Conservation (phyloP, 495 filamentous ascomycete genomes). For the Talaromyces ruber region DNA sequence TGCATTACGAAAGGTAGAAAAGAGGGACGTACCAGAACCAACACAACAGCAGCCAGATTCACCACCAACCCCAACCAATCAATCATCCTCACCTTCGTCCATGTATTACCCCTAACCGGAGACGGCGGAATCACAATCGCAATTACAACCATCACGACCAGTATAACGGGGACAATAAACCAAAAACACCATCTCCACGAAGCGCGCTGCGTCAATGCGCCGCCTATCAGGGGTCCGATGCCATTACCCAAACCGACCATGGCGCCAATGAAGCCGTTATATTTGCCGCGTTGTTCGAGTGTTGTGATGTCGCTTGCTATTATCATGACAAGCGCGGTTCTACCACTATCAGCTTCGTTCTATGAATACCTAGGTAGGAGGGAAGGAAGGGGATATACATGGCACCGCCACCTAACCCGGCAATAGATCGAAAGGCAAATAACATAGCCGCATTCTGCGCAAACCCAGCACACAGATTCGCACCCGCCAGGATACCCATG, state of each 20-base stretch:
- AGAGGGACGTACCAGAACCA: slow-evolving; percentile 29
- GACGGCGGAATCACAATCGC: slow-evolving; percentile 44
- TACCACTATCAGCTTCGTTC: background rate
- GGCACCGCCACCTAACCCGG: slow-evolving; percentile 12
- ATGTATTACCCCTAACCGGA: slow-evolving; percentile 37
- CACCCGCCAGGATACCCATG: slow-evolving; percentile 16
- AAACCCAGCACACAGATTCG: slow-evolving; percentile 17
- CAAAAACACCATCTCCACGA: slow-evolving; percentile 52
- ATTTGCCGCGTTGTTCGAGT: slow-evolving; percentile 47
- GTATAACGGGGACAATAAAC: slow-evolving; percentile 39
- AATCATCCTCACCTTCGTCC: slow-evolving; percentile 38
- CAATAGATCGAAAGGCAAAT: slow-evolving; percentile 12
- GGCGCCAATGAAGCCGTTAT: slow-evolving; percentile 48
- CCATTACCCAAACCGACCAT: slow-evolving; percentile 46
- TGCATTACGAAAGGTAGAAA: background rate
- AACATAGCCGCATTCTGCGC: slow-evolving; percentile 12
- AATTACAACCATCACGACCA: slow-evolving; percentile 26
- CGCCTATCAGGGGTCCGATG: slow-evolving; percentile 47
- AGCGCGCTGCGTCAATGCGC: slow-evolving; percentile 33
- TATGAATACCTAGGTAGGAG: too few relatives aligned
- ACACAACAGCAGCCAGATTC: slow-evolving; percentile 30
- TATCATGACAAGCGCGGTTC: slow-evolving; percentile 29
- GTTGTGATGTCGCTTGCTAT: slow-evolving; percentile 45
- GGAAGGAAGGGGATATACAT: background rate
- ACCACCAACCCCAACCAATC: slow-evolving; percentile 36